A percentile compares a stretch with the other conserved stretches of the same genome.
Conservation (phyloP, 2,329 filamentous ascomycete species). For the Ophioceras dolichostomum region DNA sequence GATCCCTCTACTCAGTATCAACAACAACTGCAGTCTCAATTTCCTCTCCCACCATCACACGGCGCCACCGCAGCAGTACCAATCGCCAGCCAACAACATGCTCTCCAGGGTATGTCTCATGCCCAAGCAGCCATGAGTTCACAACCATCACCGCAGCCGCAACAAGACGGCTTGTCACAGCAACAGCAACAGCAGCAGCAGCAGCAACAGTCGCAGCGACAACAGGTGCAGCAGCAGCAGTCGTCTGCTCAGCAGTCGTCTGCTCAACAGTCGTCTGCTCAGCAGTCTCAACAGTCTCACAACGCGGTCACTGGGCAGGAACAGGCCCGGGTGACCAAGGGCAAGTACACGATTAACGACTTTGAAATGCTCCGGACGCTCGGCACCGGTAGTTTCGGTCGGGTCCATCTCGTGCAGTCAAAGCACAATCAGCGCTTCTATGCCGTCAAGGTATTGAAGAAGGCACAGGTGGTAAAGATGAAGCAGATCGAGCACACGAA, state of each 20-base stretch:
- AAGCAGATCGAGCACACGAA: conserved; percentile 99
- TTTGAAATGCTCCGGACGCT: conserved; percentile 85
- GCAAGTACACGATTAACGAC: conserved; percentile 89
- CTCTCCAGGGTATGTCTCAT: too few relatives aligned
- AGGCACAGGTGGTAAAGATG: conserved; percentile 98
- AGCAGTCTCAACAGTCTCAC: too few relatives aligned
- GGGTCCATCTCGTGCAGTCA: conserved; percentile 93
- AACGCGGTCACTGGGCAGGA: too few relatives aligned
- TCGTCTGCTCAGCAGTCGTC: too few relatives aligned
- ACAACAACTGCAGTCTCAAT: conserved; percentile 12
- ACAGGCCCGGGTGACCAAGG: conserved; percentile 66
- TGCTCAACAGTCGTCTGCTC: conserved; percentile 3
- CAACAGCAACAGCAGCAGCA: conserved; percentile 4
- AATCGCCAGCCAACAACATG: too few relatives aligned
- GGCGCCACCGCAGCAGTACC: conserved; percentile 9
- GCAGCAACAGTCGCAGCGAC: conserved; percentile 14
- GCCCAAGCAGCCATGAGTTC: conserved; percentile 6
- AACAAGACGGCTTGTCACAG: conserved; percentile 6
- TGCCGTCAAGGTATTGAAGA: conserved; percentile 96
- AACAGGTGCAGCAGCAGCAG: conserved; percentile 14
- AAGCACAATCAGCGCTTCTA: conserved; percentile 98
- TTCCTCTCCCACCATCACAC: conserved; percentile 10
- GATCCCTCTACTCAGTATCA: conserved; percentile 21
- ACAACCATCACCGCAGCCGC: conserved; percentile 4
- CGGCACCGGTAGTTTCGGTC: conserved; percentile 91